Conservation (phyloP, 176 grass and related monocot genomes). For the Aegilops longissima region DNA sequence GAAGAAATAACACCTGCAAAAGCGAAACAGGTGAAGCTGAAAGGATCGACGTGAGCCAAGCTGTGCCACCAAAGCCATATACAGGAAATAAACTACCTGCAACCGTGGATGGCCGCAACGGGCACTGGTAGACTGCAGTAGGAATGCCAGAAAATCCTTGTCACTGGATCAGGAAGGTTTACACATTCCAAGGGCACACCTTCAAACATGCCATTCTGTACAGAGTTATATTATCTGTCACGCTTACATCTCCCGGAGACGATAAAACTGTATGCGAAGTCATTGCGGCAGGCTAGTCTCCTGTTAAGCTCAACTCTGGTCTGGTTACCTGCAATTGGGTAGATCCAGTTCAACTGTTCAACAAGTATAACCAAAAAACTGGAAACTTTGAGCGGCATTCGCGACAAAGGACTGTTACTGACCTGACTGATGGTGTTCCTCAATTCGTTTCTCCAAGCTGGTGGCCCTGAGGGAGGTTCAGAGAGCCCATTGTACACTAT, state of each 20-base stretch:
- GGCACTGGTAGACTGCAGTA: slow-evolving; percentile 60
- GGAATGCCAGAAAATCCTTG: background rate
- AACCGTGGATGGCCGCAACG: slow-evolving; percentile 49
- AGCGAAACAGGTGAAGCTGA: slow-evolving; percentile 63
- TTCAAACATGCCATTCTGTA: slow-evolving; percentile 31
- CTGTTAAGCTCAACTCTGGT: background rate
- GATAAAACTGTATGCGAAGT: background rate
- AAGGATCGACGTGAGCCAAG: slow-evolving; percentile 49
- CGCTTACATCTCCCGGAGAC: background rate
- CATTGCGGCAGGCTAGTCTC: background rate
- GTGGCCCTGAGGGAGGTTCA: background rate
- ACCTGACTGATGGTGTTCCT: slow-evolving; percentile 11
- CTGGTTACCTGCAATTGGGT: background rate
- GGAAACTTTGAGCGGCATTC: background rate
- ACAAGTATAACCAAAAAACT: background rate
- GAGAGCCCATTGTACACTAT: slow-evolving; percentile 20
- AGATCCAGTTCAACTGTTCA: background rate
- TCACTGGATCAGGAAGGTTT: background rate
- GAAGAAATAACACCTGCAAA: slow-evolving; percentile 83
- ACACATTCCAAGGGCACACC: slow-evolving; percentile 12
- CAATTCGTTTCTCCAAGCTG: slow-evolving; percentile 6
- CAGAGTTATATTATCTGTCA: slow-evolving; percentile 38
- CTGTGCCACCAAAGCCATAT: slow-evolving; percentile 54
- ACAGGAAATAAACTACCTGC: slow-evolving; percentile 59
- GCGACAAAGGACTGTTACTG: background rate